Percentiles rank a stretch among this genome's conserved stretches.
These are phyloP conservation scores for Emiliania huxleyi DNA, from an alignment of 78 protist genomes.

Conservation along the genomic window DNA sequence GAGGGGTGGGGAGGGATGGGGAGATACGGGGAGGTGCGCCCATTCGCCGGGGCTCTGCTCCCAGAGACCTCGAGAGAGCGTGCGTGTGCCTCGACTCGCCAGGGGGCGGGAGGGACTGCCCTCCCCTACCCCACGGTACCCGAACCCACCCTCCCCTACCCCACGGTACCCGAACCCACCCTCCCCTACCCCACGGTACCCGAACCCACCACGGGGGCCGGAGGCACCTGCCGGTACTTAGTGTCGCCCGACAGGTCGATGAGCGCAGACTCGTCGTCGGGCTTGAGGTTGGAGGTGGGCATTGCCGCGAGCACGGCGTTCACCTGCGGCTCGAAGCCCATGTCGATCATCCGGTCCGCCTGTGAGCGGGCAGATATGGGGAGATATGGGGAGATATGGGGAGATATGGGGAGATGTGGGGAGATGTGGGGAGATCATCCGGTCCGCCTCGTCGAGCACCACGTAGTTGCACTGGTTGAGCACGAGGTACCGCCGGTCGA, in stretches of 20 bases:
- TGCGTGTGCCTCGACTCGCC: no score
- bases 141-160: no score
- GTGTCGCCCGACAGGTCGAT: background rate
- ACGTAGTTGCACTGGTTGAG: conserved; percentile 70
- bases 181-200: no score
- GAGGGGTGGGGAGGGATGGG: no score
- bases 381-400: no score
- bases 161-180: no score
- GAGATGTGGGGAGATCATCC: no score
- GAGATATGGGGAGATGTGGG: no score
- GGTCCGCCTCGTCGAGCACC: conserved; percentile 96
- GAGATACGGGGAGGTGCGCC: background rate
- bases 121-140: no score
- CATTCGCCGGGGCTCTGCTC: no score
- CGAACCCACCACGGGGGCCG: conserved; percentile 92
- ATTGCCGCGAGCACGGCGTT: conserved; percentile 22
- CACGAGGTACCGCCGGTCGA: conserved; percentile 80
- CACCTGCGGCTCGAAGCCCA: conserved; percentile 91
- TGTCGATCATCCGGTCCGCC: conserved; percentile 96
- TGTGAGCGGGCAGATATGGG: no score
- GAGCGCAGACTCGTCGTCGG: background rate
- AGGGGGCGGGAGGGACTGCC: conserved; percentile 92
- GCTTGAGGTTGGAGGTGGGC: conserved; percentile 33
- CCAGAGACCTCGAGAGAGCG: no score
- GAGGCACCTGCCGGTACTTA: conserved; percentile 61